Evolutionary conservation across 1,284 basidiomycete genomes (phyloP).

Genomic region (Coriolopsis trogii): DNA sequence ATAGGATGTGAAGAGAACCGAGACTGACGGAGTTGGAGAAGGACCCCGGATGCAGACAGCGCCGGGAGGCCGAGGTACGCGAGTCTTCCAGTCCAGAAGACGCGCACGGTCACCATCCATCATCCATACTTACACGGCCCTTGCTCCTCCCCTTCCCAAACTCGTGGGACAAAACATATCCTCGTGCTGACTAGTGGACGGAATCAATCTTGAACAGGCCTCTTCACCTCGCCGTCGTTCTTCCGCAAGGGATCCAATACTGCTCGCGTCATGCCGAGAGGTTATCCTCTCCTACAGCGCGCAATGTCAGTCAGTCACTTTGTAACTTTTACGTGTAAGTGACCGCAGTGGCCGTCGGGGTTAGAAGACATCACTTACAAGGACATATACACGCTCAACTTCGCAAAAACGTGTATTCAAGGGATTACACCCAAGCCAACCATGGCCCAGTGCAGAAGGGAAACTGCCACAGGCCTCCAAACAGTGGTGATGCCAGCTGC

Average conservation of each 20-base stretch:
- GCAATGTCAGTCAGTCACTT: neutral
- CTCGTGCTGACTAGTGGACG: no score
- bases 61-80: slow-evolving; percentile 16
- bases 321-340: slow-evolving; percentile 6
- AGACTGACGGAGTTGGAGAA: slow-evolving; percentile 7
- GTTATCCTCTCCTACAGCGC: neutral
- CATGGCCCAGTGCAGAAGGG: neutral
- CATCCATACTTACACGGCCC: slow-evolving; percentile 10
- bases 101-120: slow-evolving; percentile 11
- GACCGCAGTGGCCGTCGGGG: slow-evolving; percentile 3
- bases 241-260: neutral
- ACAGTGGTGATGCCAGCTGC: no score
- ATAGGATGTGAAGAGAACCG: slow-evolving; percentile 14
- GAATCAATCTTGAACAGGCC: no score
- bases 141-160: slow-evolving; percentile 7
- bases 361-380: neutral
- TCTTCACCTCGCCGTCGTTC: no score
- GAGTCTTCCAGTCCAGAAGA: slow-evolving; percentile 17
- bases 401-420: neutral
- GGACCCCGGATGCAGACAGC: slow-evolving; percentile 16
- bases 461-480: neutral
- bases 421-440: neutral
- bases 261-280: neutral
- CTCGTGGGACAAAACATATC: no score
- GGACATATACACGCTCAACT: neutral